Evolutionary conservation across 257 asterid species (phyloP).

Genomic region (Rauvolfia tetraphylla): DNA sequence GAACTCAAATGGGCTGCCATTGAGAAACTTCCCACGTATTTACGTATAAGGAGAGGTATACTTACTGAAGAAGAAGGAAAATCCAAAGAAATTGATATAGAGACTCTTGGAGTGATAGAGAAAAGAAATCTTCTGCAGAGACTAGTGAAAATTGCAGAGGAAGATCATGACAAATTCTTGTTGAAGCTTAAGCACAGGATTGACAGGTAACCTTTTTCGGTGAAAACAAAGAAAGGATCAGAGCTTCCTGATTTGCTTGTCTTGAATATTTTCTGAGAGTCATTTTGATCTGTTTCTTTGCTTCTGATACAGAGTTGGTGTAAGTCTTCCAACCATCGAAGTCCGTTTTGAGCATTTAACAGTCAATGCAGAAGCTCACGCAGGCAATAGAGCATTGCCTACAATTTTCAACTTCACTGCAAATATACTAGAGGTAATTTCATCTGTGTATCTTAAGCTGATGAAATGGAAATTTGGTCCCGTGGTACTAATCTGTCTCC

Average conservation of each 20-base stretch:
- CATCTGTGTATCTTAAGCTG: not conserved
- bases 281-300: not conserved
- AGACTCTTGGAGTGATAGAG: conserved; percentile 58
- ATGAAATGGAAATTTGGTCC: not conserved
- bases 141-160: conserved; percentile 59
- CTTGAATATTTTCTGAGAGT: not conserved
- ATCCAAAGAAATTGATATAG: conserved; percentile 52
- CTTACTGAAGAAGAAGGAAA: conserved; percentile 52
- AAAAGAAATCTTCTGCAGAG: conserved; percentile 66
- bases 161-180: conserved; percentile 80
- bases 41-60: conserved; percentile 65
- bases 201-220: conserved; percentile 46
- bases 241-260: not conserved
- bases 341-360: conserved; percentile 36
- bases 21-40: conserved; percentile 75
- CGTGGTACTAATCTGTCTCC: not conserved
- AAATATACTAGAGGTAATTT: conserved; percentile 51
- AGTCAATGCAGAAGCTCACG: conserved; percentile 33
- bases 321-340: conserved; percentile 35
- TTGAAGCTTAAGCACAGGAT: conserved; percentile 58
- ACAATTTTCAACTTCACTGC: conserved; percentile 40
- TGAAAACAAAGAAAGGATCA: not conserved
- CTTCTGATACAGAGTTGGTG: conserved; percentile 29
- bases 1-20: conserved; percentile 87
- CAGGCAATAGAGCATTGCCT: conserved; percentile 33